phyloP scores from a whole-genome alignment of 2,329 filamentous ascomycete genomes.

The Colletotrichum lini region DNA sequence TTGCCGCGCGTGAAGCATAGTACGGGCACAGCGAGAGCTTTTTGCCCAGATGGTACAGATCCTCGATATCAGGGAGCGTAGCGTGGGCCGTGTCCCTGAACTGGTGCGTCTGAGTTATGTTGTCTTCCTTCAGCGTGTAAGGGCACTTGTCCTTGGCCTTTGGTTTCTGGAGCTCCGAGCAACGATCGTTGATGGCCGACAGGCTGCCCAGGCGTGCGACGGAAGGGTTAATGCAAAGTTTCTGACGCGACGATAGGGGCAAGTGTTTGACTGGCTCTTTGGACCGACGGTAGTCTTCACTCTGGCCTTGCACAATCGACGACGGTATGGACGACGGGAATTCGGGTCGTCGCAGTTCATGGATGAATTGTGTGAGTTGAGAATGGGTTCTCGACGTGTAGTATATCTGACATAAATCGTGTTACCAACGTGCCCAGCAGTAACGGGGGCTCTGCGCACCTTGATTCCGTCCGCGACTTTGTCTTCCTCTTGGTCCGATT shows the following conservation, averaged over 20 bases:
- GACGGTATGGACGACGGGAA: conserved; percentile 79
- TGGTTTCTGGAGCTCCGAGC: conserved; percentile 88
- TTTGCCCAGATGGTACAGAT: conserved; percentile 84
- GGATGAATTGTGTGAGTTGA: conserved; percentile 89
- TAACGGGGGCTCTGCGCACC: conserved; percentile 54
- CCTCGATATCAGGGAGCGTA: conserved; percentile 92
- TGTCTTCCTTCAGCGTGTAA: conserved; percentile 84
- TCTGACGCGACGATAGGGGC: conserved; percentile 87
- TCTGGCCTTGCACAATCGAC: conserved; percentile 48
- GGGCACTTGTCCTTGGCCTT: conserved; percentile 77
- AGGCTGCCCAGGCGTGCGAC: conserved; percentile 80
- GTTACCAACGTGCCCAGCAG: conserved; percentile 49
- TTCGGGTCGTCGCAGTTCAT: conserved; percentile 83
- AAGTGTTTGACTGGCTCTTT: conserved; percentile 78
- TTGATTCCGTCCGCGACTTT: conserved; percentile 78
- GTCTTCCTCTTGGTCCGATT: conserved; percentile 56
- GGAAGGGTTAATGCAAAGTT: conserved; percentile 89
- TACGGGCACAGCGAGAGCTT: conserved; percentile 90
- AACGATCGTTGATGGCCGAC: conserved; percentile 93
- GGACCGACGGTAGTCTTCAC: conserved; percentile 32
- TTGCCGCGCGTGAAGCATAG: conserved; percentile 90
- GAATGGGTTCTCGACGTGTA: conserved; percentile 96
- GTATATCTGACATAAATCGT: conserved; percentile 71
- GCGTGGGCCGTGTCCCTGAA: conserved; percentile 91
- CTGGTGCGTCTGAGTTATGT: conserved; percentile 77